These are phyloP conservation scores for Phalaenopsis aphrodite DNA, from an alignment of 106 monocot species.

Conservation along the genomic window DNA sequence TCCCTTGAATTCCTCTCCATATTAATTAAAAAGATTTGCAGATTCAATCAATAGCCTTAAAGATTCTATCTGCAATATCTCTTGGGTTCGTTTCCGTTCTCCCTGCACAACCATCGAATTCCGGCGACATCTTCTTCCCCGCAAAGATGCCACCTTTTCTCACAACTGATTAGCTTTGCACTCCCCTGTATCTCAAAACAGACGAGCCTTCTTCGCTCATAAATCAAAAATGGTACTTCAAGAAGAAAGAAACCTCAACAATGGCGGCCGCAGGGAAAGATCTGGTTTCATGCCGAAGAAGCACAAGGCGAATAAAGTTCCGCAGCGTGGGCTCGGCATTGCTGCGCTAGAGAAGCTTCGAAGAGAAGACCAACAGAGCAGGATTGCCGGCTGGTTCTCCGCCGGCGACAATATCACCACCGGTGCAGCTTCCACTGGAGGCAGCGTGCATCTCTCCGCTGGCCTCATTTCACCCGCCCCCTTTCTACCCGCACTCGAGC, in stretches of 20 bases:
- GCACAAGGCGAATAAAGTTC: constrained; percentile 37
- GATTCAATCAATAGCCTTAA: not conserved
- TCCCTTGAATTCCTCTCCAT: not conserved
- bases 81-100: not conserved
- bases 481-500: not conserved
- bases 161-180: not conserved
- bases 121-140: not conserved
- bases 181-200: not conserved
- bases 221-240: not conserved
- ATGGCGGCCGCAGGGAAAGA: not conserved
- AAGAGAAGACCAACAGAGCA: constrained; percentile 47
- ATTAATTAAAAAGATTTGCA: not conserved
- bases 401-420: not conserved
- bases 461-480: not conserved
- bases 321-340: constrained; percentile 83
- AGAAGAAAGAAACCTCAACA: not conserved
- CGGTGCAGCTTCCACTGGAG: not conserved
- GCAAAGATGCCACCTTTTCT: not conserved
- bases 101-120: not conserved
- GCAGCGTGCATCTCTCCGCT: not conserved
- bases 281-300: constrained; percentile 26
- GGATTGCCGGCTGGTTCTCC: not conserved
- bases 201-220: not conserved
- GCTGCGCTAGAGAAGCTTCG: constrained; percentile 72
- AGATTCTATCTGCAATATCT: not conserved